Base-by-base conservation (phyloP, 1,284 basidiomycete genomes). In the Rhodotorula sp. region DNA sequence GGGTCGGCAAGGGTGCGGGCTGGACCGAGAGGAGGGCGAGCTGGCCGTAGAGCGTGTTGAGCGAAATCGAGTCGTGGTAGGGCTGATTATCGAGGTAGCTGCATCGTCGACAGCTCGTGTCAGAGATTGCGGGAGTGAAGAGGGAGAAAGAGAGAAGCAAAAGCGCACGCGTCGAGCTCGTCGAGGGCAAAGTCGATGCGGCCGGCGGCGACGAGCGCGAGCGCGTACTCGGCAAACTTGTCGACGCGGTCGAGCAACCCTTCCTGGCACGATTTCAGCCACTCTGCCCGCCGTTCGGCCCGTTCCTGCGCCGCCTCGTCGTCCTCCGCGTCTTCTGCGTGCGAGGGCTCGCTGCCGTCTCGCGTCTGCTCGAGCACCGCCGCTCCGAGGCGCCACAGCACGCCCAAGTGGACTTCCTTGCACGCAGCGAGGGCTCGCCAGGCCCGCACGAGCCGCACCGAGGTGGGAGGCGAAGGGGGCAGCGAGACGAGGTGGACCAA, bases 51-150 rank as follows among this genome's bases (percentile, higher is more conserved):
- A 76, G 70, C 7, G 66, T 60, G 68, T 76, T 71, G 23, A 76
- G 65, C 23, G 67, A 38, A 66, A 76, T 66, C 60, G 75, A 76
- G 57, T 76, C 75, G 52, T 70, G 70, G 58, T 76, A 76, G 5
- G 75, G 75, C 61, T 74, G 75, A 45, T 70, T 69, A 54, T 70
- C 68, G 47, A 73, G 60, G 58, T 68, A 73, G n/a, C 72, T 73
- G 45, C 38, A 43, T 43, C 38, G 38, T 26, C 26, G 15, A 19
- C 23, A 18, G 45, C 7, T 38, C 38, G 12, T 28, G 28, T 28
- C 28, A 28, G 28, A 28, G 28, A 28, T 43, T 12, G 6, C 38
- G 34, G 7, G 23, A 8, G 47, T 26, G 50, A 23, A 52, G 23
- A 28, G 38, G 28, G 6, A 8, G 58, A 50, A 54, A 60, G 60